Evolutionary conservation across 805 yeast species (phyloP).

Genomic region (Teunomyces cretensis): DNA sequence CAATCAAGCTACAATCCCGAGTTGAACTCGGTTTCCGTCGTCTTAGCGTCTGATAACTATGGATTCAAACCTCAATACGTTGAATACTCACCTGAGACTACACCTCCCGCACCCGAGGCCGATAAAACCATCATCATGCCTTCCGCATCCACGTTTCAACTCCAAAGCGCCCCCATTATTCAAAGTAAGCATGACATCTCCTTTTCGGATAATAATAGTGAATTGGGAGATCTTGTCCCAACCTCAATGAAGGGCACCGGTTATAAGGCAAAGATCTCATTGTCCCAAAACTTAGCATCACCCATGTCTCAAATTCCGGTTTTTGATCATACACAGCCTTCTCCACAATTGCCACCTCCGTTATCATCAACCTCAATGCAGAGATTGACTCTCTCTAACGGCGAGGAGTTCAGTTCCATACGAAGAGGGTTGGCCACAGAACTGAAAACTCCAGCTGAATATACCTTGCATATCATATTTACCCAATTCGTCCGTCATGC

Average conservation of each 20-base stretch:
- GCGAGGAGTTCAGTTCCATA: constrained; percentile 32
- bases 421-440: constrained; percentile 49
- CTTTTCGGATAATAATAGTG: not conserved
- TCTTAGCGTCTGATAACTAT: not conserved
- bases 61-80: constrained; percentile 3
- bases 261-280: constrained; percentile 6
- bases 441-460: constrained; percentile 76
- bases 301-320: constrained; percentile 18
- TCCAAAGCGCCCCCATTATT: constrained; percentile 14
- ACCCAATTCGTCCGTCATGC: constrained; percentile 95
- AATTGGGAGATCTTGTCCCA: not conserved
- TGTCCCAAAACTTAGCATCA: constrained; percentile 19
- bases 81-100: constrained; percentile 2
- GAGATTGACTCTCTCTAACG: constrained; percentile 29
- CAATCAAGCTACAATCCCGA: constrained; percentile 6
- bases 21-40: constrained; percentile 4
- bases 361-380: constrained; percentile 19
- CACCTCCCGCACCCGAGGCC: not conserved
- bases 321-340: constrained; percentile 24
- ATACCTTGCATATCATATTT: constrained; percentile 89
- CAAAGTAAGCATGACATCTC: constrained; percentile 10
- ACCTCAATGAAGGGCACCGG: not conserved
- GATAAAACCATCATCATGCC: not conserved
- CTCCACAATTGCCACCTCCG: constrained; percentile 41
- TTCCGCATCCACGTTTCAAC: constrained; percentile 9